These are phyloP conservation scores for Thuja plicata DNA, from an alignment of 83 land plant species.

Conservation along the genomic window DNA sequence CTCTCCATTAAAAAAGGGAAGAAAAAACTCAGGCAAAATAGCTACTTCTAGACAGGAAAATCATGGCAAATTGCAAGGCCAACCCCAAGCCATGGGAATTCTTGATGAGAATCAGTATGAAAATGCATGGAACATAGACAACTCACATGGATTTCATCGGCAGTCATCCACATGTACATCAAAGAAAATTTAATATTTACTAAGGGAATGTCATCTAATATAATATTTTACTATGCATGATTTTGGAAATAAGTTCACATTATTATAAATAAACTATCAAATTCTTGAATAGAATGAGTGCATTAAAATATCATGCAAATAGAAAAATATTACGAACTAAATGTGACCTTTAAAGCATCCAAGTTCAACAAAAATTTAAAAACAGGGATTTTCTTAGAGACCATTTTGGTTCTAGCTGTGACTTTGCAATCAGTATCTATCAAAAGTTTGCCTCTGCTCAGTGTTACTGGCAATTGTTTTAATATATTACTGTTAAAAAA, in stretches of 20 bases:
- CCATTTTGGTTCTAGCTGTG: not conserved
- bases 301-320: not conserved
- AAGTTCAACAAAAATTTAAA: not conserved
- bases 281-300: not conserved
- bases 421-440: not conserved
- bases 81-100: not conserved
- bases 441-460: not conserved
- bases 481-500: not conserved
- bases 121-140: not conserved
- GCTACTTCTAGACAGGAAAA: not conserved
- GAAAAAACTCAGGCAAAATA: not conserved
- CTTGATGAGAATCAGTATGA: not conserved
- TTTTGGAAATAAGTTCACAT: not conserved
- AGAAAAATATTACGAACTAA: not conserved
- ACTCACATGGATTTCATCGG: not conserved
- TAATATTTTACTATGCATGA: no score
- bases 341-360: not conserved
- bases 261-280: not conserved
- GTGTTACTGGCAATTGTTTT: not conserved
- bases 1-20: not conserved
- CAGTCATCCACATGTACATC: no score
- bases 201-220: not conserved
- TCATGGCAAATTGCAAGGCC: not conserved
- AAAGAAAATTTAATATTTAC: no score
- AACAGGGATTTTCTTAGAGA: not conserved